Base-by-base conservation (phyloP, 495 filamentous ascomycete species). In the Tuber melanosporum region DNA sequence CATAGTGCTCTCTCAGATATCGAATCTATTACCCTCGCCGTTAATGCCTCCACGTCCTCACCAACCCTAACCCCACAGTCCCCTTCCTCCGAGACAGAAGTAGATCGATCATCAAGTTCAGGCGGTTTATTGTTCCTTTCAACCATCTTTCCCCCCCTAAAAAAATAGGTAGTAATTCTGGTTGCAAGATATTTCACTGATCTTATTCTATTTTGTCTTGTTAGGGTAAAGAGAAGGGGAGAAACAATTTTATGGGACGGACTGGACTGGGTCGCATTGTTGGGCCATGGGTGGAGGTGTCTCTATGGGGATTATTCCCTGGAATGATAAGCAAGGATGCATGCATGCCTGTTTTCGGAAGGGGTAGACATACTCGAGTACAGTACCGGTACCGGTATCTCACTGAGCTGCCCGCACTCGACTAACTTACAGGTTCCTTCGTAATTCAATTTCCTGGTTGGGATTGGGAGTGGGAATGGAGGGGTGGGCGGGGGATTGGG, bases 1-100 rank as follows among this genome's bases (percentile, higher is more conserved):
- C 89, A 90, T 41, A 91, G 85, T n/a, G 87, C 87, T 71, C 86
- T 87, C 80, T 92, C 90, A 22, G 90, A 89, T 39, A 82, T 79
- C 8, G 77, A 77, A 79, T 87, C 86, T 62, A 86, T n/a, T n/a
- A 83, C 75, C 12, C 79, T 76, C 15, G 76, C 79, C 46, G 79
- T 83, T 14, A 76, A 45, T 70, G 76, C 77, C 10, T 71, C 41
- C 43, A 73, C 42, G 3, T n/a, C 77, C 73, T 80, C 77, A 66
- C 32, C 26, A 66, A 66, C 14, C 5, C 57, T 26, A 14, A 14
- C 26, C 9, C 12, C n/a, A 1, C 3, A 2, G 22, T n/a, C 57
- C 17, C 57, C 57, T 46, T 73, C 77, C 44, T 71, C 49, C 9
- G 77, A 74, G 49, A 76, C 41, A 2, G 52, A 80, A 26, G 12